These are phyloP conservation scores for Curvularia lunata DNA, from an alignment of 2,329 filamentous ascomycete genomes.

Conservation along the genomic window DNA sequence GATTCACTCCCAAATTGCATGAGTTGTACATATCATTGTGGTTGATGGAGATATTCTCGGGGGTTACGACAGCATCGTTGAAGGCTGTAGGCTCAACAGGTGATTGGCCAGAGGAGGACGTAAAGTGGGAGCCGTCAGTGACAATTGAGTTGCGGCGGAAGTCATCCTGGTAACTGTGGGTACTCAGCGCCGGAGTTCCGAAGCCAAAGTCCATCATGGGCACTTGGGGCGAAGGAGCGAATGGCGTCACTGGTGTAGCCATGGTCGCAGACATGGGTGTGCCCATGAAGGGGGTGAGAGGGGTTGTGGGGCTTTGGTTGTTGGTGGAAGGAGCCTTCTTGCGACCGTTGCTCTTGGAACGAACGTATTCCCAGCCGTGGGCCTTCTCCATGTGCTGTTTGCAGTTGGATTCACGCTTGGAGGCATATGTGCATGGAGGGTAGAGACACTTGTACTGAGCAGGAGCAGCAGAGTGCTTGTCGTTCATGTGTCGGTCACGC, in stretches of 20 bases:
- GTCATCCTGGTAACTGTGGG: conserved; percentile 39
- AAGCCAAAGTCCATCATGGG: conserved; percentile 46
- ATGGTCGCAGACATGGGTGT: conserved; percentile 46
- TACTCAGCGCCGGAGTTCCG: conserved; percentile 41
- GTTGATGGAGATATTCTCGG: conserved; percentile 58
- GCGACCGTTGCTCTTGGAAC: conserved; percentile 84
- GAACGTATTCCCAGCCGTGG: conserved; percentile 87
- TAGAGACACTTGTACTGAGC: conserved; percentile 83
- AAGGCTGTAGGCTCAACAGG: conserved; percentile 52
- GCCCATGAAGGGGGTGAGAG: conserved; percentile 46
- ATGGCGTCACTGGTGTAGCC: conserved; percentile 48
- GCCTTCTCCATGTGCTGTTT: conserved; percentile 99
- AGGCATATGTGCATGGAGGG: conserved; percentile 86
- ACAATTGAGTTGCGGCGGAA: conserved; percentile 49
- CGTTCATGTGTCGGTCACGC: conserved; percentile 92
- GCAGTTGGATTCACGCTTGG: conserved; percentile 95
- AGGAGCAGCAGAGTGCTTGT: conserved; percentile 86
- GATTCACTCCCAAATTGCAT: conserved; percentile 66
- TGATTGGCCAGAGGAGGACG: conserved; percentile 51
- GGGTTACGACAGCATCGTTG: conserved; percentile 52
- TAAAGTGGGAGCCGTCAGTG: conserved; percentile 46
- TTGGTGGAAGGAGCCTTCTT: conserved; percentile 41
- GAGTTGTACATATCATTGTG: conserved; percentile 64
- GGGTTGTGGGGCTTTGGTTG: conserved; percentile 38
- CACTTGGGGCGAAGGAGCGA: conserved; percentile 52